These are phyloP conservation scores for Ceratocystis variospora DNA, from an alignment of 2,329 filamentous ascomycete species.

Conservation along the genomic window DNA sequence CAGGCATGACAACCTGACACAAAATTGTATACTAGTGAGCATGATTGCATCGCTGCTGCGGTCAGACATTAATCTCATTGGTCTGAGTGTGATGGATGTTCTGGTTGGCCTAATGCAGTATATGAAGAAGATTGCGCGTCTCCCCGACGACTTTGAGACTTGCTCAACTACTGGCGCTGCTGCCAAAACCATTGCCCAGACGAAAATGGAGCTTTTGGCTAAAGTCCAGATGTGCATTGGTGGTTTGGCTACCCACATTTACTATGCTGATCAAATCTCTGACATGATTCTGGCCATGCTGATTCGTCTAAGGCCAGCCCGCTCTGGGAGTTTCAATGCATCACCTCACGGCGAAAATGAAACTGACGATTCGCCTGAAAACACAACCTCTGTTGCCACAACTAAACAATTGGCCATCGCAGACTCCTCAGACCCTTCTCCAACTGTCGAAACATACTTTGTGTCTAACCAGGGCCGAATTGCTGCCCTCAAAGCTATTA, in stretches of 20 bases:
- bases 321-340: slow-evolving; percentile 32
- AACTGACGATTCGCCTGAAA: slow-evolving; percentile 25
- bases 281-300: slow-evolving; percentile 85
- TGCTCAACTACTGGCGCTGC: slow-evolving; percentile 21
- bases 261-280: slow-evolving; percentile 89
- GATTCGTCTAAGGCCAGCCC: slow-evolving; percentile 56
- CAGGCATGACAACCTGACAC: slow-evolving; percentile 54
- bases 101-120: slow-evolving; percentile 74
- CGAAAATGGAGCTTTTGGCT: slow-evolving; percentile 51
- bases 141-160: slow-evolving; percentile 31
- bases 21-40: slow-evolving; percentile 60
- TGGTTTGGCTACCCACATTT: slow-evolving; percentile 84
- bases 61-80: slow-evolving; percentile 86
- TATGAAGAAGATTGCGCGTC: slow-evolving; percentile 61
- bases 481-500: slow-evolving; percentile 63
- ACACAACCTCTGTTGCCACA: slow-evolving; percentile 21
- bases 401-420: slow-evolving; percentile 22
- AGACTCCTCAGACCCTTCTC: slow-evolving; percentile 31
- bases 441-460: slow-evolving; percentile 39
- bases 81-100: slow-evolving; percentile 91
- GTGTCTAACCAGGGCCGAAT: slow-evolving; percentile 42
- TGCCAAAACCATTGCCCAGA: slow-evolving; percentile 27
- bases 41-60: slow-evolving; percentile 72
- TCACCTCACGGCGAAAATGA: slow-evolving; percentile 36
- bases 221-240: slow-evolving; percentile 73